Percentiles rank a stretch among this genome's conserved stretches.
These are phyloP conservation scores for Talaromyces borbonicus DNA, from an alignment of 495 filamentous ascomycete genomes.

Conservation along the genomic window DNA sequence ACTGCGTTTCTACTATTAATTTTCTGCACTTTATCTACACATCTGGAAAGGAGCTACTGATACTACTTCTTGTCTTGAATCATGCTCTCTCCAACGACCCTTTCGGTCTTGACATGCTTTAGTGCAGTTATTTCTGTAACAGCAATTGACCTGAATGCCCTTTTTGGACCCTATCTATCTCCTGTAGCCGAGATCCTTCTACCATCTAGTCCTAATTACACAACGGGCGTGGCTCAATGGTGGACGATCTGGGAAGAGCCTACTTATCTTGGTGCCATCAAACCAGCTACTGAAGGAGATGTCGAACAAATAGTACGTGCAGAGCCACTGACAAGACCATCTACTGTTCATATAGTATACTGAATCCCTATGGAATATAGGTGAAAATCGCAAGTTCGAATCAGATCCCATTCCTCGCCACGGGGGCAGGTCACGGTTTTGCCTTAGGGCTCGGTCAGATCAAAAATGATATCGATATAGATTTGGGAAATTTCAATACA, in stretches of 20 bases:
- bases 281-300: conserved; percentile 17
- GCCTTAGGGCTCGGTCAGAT: conserved; percentile 10
- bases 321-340: too few species aligned
- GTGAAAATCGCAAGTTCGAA: conserved; percentile 14
- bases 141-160: neutral
- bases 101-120: neutral
- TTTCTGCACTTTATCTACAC: too few species aligned
- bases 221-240: conserved; percentile 6
- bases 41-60: too few species aligned
- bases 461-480: conserved; percentile 20
- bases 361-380: too few species aligned
- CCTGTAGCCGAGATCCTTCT: neutral
- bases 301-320: conserved; percentile 19
- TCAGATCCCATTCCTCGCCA: conserved; percentile 27
- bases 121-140: too few species aligned
- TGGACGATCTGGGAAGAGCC: conserved; percentile 16
- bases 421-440: conserved; percentile 22
- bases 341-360: too few species aligned
- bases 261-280: conserved; percentile 18
- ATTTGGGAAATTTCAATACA: conserved; percentile 20
- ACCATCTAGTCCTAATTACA: neutral
- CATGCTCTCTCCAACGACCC: too few species aligned
- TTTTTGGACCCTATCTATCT: neutral
- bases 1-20: too few species aligned
- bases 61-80: too few species aligned